These are phyloP conservation scores for Phytophthora pinifolia DNA, from an alignment of 352 stramenopile genomes.

Conservation along the genomic window DNA sequence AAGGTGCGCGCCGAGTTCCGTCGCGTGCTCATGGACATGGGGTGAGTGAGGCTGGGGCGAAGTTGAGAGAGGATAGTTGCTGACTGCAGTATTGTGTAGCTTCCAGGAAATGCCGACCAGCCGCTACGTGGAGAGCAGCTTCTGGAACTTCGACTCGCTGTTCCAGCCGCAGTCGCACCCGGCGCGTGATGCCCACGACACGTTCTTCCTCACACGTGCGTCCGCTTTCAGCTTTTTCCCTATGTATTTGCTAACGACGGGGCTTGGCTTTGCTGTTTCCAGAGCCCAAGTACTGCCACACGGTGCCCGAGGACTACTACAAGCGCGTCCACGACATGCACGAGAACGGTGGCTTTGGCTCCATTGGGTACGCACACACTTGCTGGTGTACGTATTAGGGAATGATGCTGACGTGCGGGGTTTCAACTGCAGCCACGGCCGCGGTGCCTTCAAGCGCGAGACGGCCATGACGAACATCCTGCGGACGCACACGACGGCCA, in stretches of 20 bases:
- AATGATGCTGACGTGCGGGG: background rate
- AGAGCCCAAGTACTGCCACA: conserved; percentile 74
- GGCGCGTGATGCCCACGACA: conserved; percentile 99
- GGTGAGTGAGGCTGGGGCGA: conserved; percentile 41
- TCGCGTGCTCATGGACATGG: conserved; percentile 99
- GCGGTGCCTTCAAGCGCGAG: conserved; percentile 89
- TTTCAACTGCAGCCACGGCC: conserved; percentile 52
- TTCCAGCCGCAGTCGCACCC: conserved; percentile 99
- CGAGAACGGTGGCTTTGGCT: conserved; percentile 95
- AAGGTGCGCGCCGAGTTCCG: conserved; percentile 98
- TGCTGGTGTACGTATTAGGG: conserved; percentile 27
- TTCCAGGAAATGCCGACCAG: conserved; percentile 99
- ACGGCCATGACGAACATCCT: conserved; percentile 99
- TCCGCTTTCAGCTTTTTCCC: background rate
- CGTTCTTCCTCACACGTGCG: conserved; percentile 98
- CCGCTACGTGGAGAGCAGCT: conserved; percentile 98
- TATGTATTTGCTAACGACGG: background rate
- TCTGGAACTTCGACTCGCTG: conserved; percentile 99
- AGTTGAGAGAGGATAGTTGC: background rate
- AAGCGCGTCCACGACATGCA: conserved; percentile 98
- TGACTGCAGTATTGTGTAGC: conserved; percentile 32
- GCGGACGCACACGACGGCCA: conserved; percentile 98
- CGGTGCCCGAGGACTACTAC: conserved; percentile 99
- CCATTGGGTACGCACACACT: conserved; percentile 90
- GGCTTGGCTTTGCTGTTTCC: conserved; percentile 7